Evolutionary conservation across 192 early-diverging fungal genomes (phyloP), one percentile per base, ranked within the genome.

Genomic region (Gamsiella multidivaricata): DNA sequence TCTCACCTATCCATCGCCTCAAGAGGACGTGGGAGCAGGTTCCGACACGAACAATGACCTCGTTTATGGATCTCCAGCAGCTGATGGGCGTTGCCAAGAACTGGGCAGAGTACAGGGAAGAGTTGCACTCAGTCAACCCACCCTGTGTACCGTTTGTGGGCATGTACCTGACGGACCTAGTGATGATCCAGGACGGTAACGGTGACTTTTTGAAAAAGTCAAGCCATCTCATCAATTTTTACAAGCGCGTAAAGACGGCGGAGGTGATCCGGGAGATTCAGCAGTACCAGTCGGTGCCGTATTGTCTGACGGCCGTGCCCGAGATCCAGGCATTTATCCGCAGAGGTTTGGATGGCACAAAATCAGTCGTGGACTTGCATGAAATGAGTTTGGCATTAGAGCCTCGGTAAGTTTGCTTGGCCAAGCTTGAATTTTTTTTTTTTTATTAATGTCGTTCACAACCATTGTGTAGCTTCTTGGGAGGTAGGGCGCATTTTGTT

Each of bases 101-200:
- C 81, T 97, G 93, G 73, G 82, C 81, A 51, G 84, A 86, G 43
- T 98, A 98, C 83, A 90, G 96, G 63, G 91, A 90, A 23, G 86
- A 91, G 34, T 83, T 97, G 50, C 91, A 95, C 62, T 91, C 89
- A 18, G 88, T 89, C 59, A 94, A 95, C 70, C 93, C 93, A 37
- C 93, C 93, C 0, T 92, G 91, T 68, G 91, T 94, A 31, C 93
- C 97, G 3, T 97, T 98, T 81, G 65, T 89, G 25, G 88, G 88
- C 50, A 68, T 78, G 53, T 96, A 96, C 68, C 78, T 97, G 54
- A 93, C 93, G 47, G 97, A 98, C 69, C 76, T 98, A 70, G 96
- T 95, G 14, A 96, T 97, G 83, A 93, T 97, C 37, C 94, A 97
- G 73, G 96, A 97, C 62, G 95, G 96, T 23, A 97, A 95, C 70